Conservation (phyloP, 2,329 filamentous ascomycete genomes). For the Phialophora macrospora region DNA sequence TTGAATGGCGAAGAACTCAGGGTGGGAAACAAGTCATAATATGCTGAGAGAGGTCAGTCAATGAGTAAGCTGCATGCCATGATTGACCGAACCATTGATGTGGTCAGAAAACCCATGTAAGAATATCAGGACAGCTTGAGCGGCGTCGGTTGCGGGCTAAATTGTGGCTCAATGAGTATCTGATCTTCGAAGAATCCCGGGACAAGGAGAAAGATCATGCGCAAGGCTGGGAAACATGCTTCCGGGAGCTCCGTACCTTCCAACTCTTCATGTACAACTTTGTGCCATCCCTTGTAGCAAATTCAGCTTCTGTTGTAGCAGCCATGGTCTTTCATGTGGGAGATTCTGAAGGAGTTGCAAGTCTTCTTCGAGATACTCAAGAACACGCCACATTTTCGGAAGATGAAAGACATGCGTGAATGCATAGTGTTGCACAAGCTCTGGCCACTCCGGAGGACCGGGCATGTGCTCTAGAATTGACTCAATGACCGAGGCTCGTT, state of each 20-base stretch:
- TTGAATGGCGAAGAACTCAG: constrained; percentile 66
- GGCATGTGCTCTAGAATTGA: neutral
- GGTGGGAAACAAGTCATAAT: constrained; percentile 72
- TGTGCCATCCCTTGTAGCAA: constrained; percentile 57
- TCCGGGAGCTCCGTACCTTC: constrained; percentile 52
- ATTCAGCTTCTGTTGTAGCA: constrained; percentile 57
- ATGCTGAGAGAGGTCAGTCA: constrained; percentile 51
- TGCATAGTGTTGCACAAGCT: constrained; percentile 7
- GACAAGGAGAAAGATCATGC: neutral
- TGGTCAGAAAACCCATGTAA: constrained; percentile 86
- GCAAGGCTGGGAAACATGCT: constrained; percentile 5
- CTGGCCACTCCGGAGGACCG: neutral
- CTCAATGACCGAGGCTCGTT: neutral
- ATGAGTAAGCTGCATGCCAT: constrained; percentile 4
- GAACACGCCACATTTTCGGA: neutral
- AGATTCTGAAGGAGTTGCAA: neutral
- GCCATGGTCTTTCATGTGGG: neutral
- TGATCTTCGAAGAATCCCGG: neutral
- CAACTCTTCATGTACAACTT: constrained; percentile 67
- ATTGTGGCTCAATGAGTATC: neutral
- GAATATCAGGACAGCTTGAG: constrained; percentile 76
- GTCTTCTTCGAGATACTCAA: neutral
- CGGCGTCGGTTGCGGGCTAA: constrained; percentile 41
- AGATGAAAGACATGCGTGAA: neutral
- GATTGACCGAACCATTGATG: constrained; percentile 30